Evolutionary conservation across 805 yeast genomes (phyloP).

Genomic region (Wickerhamiella allomyrinae): DNA sequence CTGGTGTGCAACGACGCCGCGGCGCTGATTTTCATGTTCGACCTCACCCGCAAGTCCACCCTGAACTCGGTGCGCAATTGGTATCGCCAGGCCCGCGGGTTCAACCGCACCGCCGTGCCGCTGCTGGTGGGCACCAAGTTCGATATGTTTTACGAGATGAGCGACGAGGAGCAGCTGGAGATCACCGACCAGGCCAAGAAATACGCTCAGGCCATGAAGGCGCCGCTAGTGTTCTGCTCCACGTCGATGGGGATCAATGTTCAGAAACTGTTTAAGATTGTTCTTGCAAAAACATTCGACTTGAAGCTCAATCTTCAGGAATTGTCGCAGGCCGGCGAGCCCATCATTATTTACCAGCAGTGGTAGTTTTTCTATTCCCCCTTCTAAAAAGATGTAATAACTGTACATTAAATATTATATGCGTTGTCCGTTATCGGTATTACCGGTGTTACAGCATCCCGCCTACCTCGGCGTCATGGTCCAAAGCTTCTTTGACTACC

Average conservation of each 20-base stretch:
- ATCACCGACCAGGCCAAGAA: conserved; percentile 69
- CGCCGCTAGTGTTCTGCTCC: conserved; percentile 73
- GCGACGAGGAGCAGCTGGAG: conserved; percentile 69
- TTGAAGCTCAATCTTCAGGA: conserved; percentile 72
- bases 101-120: conserved; percentile 82
- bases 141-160: conserved; percentile 68
- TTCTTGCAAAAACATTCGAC: conserved; percentile 82
- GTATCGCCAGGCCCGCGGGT: conserved; percentile 84
- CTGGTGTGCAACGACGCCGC: conserved; percentile 85
- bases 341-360: conserved; percentile 53
- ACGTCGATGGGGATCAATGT: conserved; percentile 85
- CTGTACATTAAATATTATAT: not conserved
- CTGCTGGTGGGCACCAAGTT: conserved; percentile 86
- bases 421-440: not conserved
- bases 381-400: too few relatives aligned
- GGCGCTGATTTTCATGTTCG: conserved; percentile 81
- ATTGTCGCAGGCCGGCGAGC: conserved; percentile 78
- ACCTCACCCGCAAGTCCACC: conserved; percentile 73
- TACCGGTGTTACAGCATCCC: conserved; percentile 19
- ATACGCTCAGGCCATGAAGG: conserved; percentile 81
- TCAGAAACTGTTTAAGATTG: conserved; percentile 83
- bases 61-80: conserved; percentile 83
- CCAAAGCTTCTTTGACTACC: conserved; percentile 47
- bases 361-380: conserved; percentile 21
- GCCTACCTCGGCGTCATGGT: conserved; percentile 36